Conservation (phyloP, 257 asterid genomes). For the Fraxinus americana region DNA sequence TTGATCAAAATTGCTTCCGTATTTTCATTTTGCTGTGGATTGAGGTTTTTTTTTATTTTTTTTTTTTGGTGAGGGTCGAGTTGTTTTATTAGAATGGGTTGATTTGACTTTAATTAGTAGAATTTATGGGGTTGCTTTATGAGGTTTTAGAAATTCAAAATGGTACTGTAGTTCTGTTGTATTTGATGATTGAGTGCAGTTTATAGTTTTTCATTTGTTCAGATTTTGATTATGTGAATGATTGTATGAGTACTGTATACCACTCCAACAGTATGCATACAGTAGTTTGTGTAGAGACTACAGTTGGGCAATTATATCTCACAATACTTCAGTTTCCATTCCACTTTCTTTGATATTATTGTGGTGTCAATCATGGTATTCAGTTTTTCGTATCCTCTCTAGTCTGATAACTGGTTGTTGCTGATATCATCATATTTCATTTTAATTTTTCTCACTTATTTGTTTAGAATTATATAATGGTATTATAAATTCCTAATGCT, state of each 20-base stretch:
- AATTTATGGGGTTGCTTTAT: neutral
- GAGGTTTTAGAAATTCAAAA: too few relatives aligned
- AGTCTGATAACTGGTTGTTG: constrained; percentile 14
- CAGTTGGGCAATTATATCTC: neutral
- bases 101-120: constrained; percentile 1
- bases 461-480: constrained; percentile 10
- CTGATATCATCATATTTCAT: constrained; percentile 3
- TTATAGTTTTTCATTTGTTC: constrained; percentile 14
- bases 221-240: constrained; percentile 15
- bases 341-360: constrained; percentile 5
- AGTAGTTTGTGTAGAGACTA: neutral
- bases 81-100: neutral
- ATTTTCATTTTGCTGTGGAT: constrained; percentile 7
- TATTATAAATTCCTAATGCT: constrained; percentile 2
- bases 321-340: constrained; percentile 13
- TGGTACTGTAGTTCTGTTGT: constrained; percentile 13
- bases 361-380: constrained; percentile 4
- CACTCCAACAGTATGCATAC: neutral
- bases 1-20: neutral
- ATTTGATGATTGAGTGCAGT: constrained; percentile 9
- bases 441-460: constrained; percentile 4
- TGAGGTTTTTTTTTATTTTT: neutral
- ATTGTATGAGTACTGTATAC: neutral
- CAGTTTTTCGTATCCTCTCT: constrained; percentile 5
- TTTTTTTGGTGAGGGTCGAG: neutral